phyloP scores from a whole-genome alignment of 225 moss, liverwort and hornwort species.

The Anthoceros angustus region DNA sequence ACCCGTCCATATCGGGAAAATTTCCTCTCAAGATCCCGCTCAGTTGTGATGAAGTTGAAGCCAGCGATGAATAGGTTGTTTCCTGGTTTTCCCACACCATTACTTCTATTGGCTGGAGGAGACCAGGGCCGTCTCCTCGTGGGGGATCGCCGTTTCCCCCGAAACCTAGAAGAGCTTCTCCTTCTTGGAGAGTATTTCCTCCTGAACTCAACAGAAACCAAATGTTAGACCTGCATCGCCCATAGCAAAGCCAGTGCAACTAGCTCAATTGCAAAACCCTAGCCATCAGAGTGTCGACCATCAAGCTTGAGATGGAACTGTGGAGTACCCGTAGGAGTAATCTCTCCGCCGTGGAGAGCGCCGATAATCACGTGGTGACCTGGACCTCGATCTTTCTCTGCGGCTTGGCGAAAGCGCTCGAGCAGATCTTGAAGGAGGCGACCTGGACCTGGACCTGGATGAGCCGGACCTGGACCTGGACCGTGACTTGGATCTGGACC shows the following conservation, averaged over 20 bases:
- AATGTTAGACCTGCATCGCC: neutral
- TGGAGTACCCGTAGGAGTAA: neutral
- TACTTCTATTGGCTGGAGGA: slow-evolving; percentile 33
- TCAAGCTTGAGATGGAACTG: neutral
- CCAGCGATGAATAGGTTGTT: slow-evolving; percentile 41
- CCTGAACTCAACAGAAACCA: slow-evolving; percentile 5
- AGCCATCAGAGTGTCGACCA: neutral
- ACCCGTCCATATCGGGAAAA: slow-evolving; percentile 35
- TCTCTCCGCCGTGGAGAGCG: neutral
- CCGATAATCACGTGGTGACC: neutral
- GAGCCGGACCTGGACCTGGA: neutral
- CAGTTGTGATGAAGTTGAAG: slow-evolving; percentile 39
- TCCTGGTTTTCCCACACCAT: slow-evolving; percentile 41
- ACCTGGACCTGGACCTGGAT: neutral
- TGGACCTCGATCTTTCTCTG: slow-evolving; percentile 3
- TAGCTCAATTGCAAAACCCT: neutral
- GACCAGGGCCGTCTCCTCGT: slow-evolving; percentile 30
- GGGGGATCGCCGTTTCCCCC: slow-evolving; percentile 19
- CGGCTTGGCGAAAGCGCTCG: neutral
- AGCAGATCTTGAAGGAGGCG: slow-evolving; percentile 3
- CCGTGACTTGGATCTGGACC: neutral
- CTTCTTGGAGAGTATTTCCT: slow-evolving; percentile 21
- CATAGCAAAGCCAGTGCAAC: neutral
- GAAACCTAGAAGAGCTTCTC: slow-evolving; percentile 20
- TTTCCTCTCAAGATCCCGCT: slow-evolving; percentile 32